Percentiles rank a stretch among this genome's conserved stretches.
phyloP scores from a whole-genome alignment of 495 filamentous ascomycete genomes.

The Lineolata rhizophorae region DNA sequence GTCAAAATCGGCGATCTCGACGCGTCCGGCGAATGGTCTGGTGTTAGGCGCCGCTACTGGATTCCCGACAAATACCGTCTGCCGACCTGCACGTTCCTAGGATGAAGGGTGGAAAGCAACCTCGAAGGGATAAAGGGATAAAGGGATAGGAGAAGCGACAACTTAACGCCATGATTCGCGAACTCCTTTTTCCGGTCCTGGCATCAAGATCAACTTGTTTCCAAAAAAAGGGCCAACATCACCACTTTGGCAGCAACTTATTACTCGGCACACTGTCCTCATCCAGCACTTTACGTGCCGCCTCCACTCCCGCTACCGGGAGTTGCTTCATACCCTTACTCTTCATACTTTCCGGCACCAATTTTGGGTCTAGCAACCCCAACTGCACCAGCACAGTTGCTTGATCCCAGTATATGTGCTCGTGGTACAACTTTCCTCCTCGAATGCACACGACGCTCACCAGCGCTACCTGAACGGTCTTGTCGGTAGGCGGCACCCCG shows the following conservation, averaged over 20 bases:
- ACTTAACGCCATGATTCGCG: constrained; percentile 7
- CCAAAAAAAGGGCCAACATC: not conserved
- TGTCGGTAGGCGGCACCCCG: constrained; percentile 17
- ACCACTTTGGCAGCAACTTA: constrained; percentile 9
- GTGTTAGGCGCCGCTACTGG: constrained; percentile 76
- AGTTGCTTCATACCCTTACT: constrained; percentile 13
- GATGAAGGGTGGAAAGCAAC: constrained; percentile 5
- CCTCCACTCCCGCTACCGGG: constrained; percentile 13
- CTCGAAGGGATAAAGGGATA: constrained; percentile 2
- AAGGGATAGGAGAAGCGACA: not conserved
- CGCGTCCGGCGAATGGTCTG: constrained; percentile 54
- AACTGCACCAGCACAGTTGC: constrained; percentile 17
- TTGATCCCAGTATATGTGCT: constrained; percentile 21
- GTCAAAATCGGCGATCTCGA: constrained; percentile 40
- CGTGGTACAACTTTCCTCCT: constrained; percentile 17
- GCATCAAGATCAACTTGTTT: not conserved
- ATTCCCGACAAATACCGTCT: constrained; percentile 51
- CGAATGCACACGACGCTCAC: constrained; percentile 16
- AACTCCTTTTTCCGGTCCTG: constrained; percentile 4
- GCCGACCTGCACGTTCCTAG: constrained; percentile 28
- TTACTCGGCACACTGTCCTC: constrained; percentile 9
- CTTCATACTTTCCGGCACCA: constrained; percentile 14
- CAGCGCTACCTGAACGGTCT: constrained; percentile 14
- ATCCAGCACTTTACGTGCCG: constrained; percentile 14
- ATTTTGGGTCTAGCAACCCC: constrained; percentile 18